Percentiles rank a stretch among this genome's conserved stretches.
Conservation (phyloP, 148 eudicot species). For the Spergularia marina region DNA sequence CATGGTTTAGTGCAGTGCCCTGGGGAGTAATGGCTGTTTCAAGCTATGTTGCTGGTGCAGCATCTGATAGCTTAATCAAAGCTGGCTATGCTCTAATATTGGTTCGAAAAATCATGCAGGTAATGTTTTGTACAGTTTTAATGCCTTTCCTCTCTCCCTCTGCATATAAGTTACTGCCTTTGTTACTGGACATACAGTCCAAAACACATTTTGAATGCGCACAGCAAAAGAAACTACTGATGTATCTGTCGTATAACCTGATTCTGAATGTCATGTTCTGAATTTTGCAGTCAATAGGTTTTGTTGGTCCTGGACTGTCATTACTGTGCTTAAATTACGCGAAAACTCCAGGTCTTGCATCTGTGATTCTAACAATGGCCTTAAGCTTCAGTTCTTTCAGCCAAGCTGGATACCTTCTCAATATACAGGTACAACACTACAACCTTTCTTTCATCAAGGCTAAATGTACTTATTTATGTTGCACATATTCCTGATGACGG, state of each 20-base stretch:
- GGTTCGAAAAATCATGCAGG: slow-evolving; percentile 94
- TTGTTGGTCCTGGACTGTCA: slow-evolving; percentile 84
- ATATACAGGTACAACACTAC: slow-evolving; percentile 61
- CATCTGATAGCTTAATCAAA: slow-evolving; percentile 73
- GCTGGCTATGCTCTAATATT: slow-evolving; percentile 56
- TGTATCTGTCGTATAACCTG: no score
- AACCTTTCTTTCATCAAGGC: no score
- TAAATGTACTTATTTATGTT: no score
- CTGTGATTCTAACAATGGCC: slow-evolving; percentile 64
- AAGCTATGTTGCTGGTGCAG: slow-evolving; percentile 75
- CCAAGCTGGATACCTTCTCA: slow-evolving; percentile 96
- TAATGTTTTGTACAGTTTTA: slow-evolving; percentile 11
- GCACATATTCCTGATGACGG: no score
- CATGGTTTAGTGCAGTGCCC: slow-evolving; percentile 98
- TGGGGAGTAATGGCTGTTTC: slow-evolving; percentile 97
- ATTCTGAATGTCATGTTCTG: not conserved
- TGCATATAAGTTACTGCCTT: no score
- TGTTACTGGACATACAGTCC: not conserved
- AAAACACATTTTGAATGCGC: not conserved
- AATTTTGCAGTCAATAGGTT: slow-evolving; percentile 77
- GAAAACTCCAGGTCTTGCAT: slow-evolving; percentile 61
- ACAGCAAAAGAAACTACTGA: no score
- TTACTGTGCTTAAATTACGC: slow-evolving; percentile 81
- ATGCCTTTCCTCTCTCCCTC: not conserved
- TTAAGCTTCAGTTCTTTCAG: slow-evolving; percentile 86